Conservation (phyloP, 1,139 yeast genomes). For the Pichia sp. region DNA sequence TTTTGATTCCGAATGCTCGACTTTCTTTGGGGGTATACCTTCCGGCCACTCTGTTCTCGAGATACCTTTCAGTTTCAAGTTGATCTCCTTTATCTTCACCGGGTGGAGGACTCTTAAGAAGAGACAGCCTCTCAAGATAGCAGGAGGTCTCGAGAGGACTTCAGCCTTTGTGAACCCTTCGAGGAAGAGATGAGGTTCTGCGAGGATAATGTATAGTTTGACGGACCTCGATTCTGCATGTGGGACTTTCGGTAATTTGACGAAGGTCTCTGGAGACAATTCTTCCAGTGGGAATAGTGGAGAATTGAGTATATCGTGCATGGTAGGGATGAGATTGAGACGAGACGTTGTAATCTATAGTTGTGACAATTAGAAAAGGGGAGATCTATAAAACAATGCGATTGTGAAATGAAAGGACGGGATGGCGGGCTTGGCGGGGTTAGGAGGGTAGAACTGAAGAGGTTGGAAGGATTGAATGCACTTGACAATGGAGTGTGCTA, state of each 20-base stretch:
- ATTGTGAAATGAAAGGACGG: too few relatives aligned
- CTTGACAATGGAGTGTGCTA: too few relatives aligned
- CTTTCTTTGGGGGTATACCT: conserved; percentile 90
- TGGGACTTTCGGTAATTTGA: conserved; percentile 52
- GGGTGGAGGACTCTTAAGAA: conserved; percentile 72
- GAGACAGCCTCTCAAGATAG: conserved; percentile 80
- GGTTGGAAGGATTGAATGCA: too few relatives aligned
- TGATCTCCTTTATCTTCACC: conserved; percentile 68
- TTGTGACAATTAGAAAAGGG: too few relatives aligned
- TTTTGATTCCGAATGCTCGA: conserved; percentile 59
- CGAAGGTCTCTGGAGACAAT: conserved; percentile 33
- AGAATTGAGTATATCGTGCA: conserved; percentile 22
- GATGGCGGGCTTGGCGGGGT: too few relatives aligned
- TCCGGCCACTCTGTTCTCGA: conserved; percentile 98
- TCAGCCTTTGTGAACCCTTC: conserved; percentile 79
- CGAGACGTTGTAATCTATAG: too few relatives aligned
- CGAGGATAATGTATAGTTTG: conserved; percentile 57
- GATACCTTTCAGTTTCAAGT: conserved; percentile 64
- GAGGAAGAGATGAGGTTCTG: conserved; percentile 77
- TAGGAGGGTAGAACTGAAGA: too few relatives aligned
- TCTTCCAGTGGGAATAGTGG: conserved; percentile 36
- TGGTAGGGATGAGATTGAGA: too few relatives aligned
- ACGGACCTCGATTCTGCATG: conserved; percentile 46
- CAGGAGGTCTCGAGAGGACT: conserved; percentile 69
- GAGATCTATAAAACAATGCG: too few relatives aligned